Base-by-base conservation (phyloP, 192 early-diverging fungal species). In the Dispira simplex region DNA sequence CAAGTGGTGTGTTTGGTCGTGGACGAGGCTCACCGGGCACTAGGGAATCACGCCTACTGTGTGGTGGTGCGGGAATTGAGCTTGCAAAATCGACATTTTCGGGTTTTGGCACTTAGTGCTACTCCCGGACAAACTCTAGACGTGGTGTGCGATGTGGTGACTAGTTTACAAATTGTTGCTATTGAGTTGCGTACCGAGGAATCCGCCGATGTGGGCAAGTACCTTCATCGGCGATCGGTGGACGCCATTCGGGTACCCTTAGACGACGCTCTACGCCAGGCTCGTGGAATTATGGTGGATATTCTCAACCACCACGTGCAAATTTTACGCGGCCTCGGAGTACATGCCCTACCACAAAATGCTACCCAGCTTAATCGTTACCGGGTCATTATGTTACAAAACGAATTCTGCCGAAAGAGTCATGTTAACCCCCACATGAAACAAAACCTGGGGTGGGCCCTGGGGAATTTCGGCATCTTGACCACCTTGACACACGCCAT, bases 1-100 rank as follows among this genome's bases (percentile, higher is more conserved):
- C 69, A 82, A 11, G 75, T 96, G 46, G 69, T 73, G 0, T 77
- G 78, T 46, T 21, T 94, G n/a, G 91, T 97, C 10, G 74, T 95
- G 8, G 94, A 97, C 59, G 94, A 97, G 67, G 94, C 94, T 0
- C 94, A 97, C 69, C 73, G 85, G 11, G 90, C 92, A 8, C 87
- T 83, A 0, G 94, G 94, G 9, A 79, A 84, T 13, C 87, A 93
- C 60, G 84, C 94, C 0, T 95, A 92, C 63, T 77, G 82, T 20
- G 82, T 87, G 54, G 87, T 86, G 11, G 70, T 97, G 5, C 68
- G 80, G 2, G 68, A 69, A 13, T 65, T 97, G 28, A 55, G 44
- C 63, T 68, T 62, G 21, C 65, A 63, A 5, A 73, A 80, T 51
- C 66, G 49, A 25, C 71, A 62, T 63, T 86, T 91, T 66, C 82